Evolutionary conservation across 1,284 basidiomycete species (phyloP), one percentile per base, ranked within the genome.

Genomic region (Cystobasidium sp.): DNA sequence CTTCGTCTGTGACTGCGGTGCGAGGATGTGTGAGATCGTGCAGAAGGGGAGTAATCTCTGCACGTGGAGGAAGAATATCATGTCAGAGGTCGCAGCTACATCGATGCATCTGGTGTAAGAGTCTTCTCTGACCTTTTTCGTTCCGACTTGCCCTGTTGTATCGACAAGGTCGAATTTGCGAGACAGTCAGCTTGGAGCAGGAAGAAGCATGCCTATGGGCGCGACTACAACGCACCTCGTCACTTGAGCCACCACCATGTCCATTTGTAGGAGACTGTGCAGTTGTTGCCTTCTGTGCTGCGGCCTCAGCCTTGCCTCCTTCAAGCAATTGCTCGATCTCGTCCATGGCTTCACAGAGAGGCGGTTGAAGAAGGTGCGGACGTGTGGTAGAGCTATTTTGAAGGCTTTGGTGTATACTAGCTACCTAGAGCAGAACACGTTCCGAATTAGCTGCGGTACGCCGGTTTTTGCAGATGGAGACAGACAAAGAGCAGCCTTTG

Each of bases 241-340:
- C 51, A 31, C 39, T 53, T 14, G 51, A 66, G 12, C 24, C 49
- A 43, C 53, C 39, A 18, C 18, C n/a, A 20, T 66, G 49, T 14
- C 64, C 64, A 31, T 66, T 55, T 24, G 51, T 16, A 18, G 64
- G 64, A 7, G 64, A 51, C 24, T 55, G 41, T 12, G 49, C 24
- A 53, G 41, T n/a, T 6, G 39, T 22, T 24, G 46, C 51, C 31
- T 31, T 37, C 46, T 49, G 47, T 24, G 69, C 69, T 14, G 59
- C 69, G 31, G 58, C 70, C 52, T 73, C 70, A 14, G 70, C 70
- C 44, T 73, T 65, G 49, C 56, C 56, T 20, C 56, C 56, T 46
- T 65, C 70, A 16, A 73, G 62, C 5, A 73, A 52, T 63, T 59
- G 56, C 56, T 73, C 70, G 58, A 73, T 73, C 63, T 73, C 70